Evolutionary conservation across 208 protist species (phyloP), one percentile per base, ranked within the genome.

Genomic region (Trypanosoma cruzi): DNA sequence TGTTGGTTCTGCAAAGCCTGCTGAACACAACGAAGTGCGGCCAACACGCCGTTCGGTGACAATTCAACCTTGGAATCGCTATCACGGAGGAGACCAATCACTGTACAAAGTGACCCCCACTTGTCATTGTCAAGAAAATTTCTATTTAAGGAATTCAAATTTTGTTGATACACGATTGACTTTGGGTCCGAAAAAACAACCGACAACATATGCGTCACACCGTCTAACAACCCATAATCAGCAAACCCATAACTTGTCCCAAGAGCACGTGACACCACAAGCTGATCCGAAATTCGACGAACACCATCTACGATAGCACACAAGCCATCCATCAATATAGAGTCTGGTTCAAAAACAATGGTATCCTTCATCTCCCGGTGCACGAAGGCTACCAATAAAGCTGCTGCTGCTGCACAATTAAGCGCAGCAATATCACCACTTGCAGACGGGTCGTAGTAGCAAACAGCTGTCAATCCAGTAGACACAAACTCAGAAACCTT

Each of bases 231-330:
- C n/a, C 94, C 94, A 64, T 86, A 87, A 57, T 96, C 90, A 31
- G 89, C 79, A 76, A 90, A 98, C 8, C 89, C 89, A 67, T 93
- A 98, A 44, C 89, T 92, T 59, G 81, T 93, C 1, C 94, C 94
- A 36, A 95, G 64, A 40, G 88, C 75, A 20, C 94, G 78, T 10
- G 80, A 76, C 31, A 77, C 65, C 6, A 92, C 58, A 24, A 79
- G 78, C 14, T 80, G 75, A 14, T 64, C 77, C 1, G 73, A 46
- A 14, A 78, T 52, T 59, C 64, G 64, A 5, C 59, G 26, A 1
- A 85, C 79, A 48, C 71, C 74, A n/a, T 79, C 74, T 14, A 83
- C 76, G 24, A 90, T 75, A 18, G 79, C 72, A 42, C 74, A 79
- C 26, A 88, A 71, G 4, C 85, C 81, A 52, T 83, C 75, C 59